Percentiles rank a stretch among this genome's conserved stretches.
phyloP scores from a whole-genome alignment of 164 flowering plant species.

The Nelumbo lutea region DNA sequence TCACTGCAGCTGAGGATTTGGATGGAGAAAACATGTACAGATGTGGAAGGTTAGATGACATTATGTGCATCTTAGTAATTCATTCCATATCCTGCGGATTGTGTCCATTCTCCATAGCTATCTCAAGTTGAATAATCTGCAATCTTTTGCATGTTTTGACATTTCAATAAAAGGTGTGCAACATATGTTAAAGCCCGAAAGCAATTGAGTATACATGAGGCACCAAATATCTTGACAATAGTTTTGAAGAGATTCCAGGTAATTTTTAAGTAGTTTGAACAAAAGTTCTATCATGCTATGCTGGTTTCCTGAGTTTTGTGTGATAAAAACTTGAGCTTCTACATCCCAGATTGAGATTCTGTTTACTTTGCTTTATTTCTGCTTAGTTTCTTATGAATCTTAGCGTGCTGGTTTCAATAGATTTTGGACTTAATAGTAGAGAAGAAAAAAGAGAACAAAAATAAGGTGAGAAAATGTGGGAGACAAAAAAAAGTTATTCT shows the following conservation, averaged over 20 bases:
- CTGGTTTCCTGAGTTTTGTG: neutral
- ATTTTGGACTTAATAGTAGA: no score
- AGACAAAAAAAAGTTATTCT: no score
- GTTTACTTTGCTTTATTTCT: neutral
- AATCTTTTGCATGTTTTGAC: conserved; percentile 1
- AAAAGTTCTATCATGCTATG: neutral
- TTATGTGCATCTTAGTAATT: neutral
- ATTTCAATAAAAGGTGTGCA: conserved; percentile 49
- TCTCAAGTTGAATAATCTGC: conserved; percentile 1
- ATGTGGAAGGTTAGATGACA: conserved; percentile 68
- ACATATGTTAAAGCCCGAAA: conserved; percentile 74
- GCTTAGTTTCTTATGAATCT: no score
- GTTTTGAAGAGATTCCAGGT: conserved; percentile 94
- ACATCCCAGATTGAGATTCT: neutral
- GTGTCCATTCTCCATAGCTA: conserved; percentile 1
- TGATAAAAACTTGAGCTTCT: neutral
- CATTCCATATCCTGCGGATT: neutral
- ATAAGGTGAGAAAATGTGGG: no score
- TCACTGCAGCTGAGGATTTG: conserved; percentile 73
- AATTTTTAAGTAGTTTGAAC: conserved; percentile 2
- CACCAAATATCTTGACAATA: conserved; percentile 86
- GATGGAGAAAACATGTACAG: conserved; percentile 93
- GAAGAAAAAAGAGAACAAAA: no score
- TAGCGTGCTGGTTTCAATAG: no score
- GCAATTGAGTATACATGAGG: conserved; percentile 72